phyloP scores from a whole-genome alignment of 495 filamentous ascomycete species.

The Aspergillus ostianus region DNA sequence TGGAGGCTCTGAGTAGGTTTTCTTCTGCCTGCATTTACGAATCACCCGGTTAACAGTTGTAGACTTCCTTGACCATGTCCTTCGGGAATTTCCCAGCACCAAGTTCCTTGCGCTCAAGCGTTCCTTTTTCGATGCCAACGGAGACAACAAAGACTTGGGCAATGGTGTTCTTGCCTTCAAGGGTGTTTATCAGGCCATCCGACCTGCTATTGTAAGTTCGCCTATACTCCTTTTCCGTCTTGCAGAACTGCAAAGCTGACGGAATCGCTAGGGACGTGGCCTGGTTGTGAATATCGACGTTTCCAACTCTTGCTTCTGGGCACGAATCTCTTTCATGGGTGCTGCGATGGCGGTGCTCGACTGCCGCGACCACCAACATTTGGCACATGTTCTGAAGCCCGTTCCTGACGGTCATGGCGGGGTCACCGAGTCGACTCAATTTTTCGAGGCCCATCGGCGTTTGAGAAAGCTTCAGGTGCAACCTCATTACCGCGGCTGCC shows the following conservation, averaged over 20 bases:
- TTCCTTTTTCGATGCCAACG: constrained; percentile 62
- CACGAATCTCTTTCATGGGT: constrained; percentile 33
- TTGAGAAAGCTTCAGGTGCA: constrained; percentile 65
- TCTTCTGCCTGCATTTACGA: background rate
- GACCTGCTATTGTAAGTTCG: constrained; percentile 57
- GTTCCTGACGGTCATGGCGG: constrained; percentile 23
- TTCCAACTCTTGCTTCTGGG: constrained; percentile 41
- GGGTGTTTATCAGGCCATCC: constrained; percentile 79
- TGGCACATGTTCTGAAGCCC: constrained; percentile 21
- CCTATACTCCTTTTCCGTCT: background rate
- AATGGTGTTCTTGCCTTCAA: constrained; percentile 74
- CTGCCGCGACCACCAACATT: constrained; percentile 20
- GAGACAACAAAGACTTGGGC: constrained; percentile 41
- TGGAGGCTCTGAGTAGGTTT: constrained; percentile 72
- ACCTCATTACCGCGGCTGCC: constrained; percentile 57
- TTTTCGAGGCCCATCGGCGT: constrained; percentile 38
- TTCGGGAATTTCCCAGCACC: constrained; percentile 71
- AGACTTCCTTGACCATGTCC: constrained; percentile 83
- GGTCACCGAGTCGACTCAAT: constrained; percentile 18
- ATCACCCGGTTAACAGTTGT: constrained; percentile 18
- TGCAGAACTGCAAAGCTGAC: constrained; percentile 19
- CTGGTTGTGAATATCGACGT: constrained; percentile 78
- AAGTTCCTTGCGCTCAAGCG: constrained; percentile 67
- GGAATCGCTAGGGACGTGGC: constrained; percentile 39
- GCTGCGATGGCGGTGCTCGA: constrained; percentile 27